Percentiles rank a stretch among this genome's conserved stretches.
Evolutionary conservation across 2,329 filamentous ascomycete genomes (phyloP).

Genomic region (Acrodontium crateriforme): DNA sequence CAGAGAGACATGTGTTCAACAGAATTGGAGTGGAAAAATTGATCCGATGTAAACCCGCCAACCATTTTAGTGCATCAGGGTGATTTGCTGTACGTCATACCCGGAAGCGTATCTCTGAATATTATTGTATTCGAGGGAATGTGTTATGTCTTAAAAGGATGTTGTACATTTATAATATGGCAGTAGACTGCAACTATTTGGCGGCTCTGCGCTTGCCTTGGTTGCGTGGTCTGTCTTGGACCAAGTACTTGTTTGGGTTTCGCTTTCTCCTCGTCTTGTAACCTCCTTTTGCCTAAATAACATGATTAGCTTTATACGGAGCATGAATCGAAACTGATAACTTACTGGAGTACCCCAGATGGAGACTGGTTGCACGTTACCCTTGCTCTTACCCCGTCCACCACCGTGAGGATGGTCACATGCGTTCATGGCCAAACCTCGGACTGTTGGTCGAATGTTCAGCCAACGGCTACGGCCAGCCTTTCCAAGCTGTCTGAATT

Average conservation of each 20-base stretch:
- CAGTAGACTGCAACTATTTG: neutral
- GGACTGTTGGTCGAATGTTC: conserved; percentile 85
- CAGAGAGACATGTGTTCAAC: no score
- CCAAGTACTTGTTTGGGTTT: conserved; percentile 86
- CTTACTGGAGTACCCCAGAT: conserved; percentile 92
- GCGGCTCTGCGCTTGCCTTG: conserved; percentile 57
- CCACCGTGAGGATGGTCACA: conserved; percentile 96
- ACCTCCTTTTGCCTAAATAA: conserved; percentile 53
- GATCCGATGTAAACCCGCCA: no score
- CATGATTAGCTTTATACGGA: neutral
- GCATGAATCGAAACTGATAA: conserved; percentile 15
- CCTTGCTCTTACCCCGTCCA: conserved; percentile 98
- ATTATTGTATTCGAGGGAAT: no score
- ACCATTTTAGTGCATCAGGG: no score
- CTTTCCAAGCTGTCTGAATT: conserved; percentile 85
- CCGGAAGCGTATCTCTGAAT: no score
- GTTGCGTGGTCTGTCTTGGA: conserved; percentile 70
- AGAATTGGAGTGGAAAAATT: no score
- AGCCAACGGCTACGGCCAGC: conserved; percentile 87
- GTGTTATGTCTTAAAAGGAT: no score
- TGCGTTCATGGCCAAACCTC: conserved; percentile 98
- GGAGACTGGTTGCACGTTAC: conserved; percentile 86
- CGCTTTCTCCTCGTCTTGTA: conserved; percentile 85
- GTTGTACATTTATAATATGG: no score
- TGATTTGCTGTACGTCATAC: no score